Evolutionary conservation across 352 stramenopile genomes (phyloP).

Genomic region (Globisporangium nodosum): DNA sequence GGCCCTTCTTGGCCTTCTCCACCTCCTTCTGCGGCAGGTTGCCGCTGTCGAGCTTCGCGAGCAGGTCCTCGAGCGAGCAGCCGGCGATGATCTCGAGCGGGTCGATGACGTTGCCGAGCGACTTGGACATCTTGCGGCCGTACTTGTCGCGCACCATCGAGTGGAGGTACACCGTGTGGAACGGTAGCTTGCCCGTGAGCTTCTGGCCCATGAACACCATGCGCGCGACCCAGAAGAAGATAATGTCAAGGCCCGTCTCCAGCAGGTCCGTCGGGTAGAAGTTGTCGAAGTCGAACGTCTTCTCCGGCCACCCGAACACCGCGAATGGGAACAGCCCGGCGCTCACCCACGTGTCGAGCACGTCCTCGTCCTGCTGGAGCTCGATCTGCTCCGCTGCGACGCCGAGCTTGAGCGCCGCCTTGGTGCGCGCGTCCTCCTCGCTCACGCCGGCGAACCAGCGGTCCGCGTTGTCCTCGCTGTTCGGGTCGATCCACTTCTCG

Average conservation of each 20-base stretch:
- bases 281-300: constrained; percentile 62
- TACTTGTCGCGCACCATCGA: constrained; percentile 97
- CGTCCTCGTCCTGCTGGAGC: constrained; percentile 98
- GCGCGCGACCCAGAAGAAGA: constrained; percentile 99
- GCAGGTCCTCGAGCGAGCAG: constrained; percentile 92
- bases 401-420: constrained; percentile 72
- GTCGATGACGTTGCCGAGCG: constrained; percentile 98
- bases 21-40: constrained; percentile 98
- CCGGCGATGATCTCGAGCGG: constrained; percentile 97
- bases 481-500: constrained; percentile 67
- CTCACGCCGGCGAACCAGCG: constrained; percentile 78
- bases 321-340: constrained; percentile 95
- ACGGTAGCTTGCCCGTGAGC: constrained; percentile 95
- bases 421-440: constrained; percentile 85
- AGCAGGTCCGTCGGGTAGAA: constrained; percentile 97
- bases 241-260: constrained; percentile 99
- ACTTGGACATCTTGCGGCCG: constrained; percentile 99
- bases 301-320: constrained; percentile 79
- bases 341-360: constrained; percentile 99
- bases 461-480: constrained; percentile 44
- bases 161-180: constrained; percentile 97
- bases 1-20: constrained; percentile 96
- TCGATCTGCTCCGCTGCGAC: constrained; percentile 56
- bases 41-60: constrained; percentile 93
- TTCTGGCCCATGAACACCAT: constrained; percentile 97